Evolutionary conservation across 768 basidiomycete genomes (phyloP), one percentile per base, ranked within the genome.

Genomic region (Pleurotus ostreatus): DNA sequence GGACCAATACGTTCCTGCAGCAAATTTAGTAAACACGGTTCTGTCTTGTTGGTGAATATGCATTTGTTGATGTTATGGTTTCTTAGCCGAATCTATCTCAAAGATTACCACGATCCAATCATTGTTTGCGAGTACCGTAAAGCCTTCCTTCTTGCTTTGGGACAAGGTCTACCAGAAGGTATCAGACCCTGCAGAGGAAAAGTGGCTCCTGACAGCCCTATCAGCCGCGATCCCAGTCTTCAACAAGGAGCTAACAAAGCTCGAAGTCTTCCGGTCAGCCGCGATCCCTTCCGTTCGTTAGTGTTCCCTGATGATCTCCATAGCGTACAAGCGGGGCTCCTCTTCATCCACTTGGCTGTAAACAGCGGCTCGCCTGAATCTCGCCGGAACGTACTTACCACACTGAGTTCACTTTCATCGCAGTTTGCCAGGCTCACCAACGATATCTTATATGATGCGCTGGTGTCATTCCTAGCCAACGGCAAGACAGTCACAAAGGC

Each of bases 161-260:
- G 94, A 96, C 53, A 94, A 90, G 66, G 84, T 92, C 0, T 94
- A 92, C 63, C 82, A 86, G 57, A 93, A 91, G 66, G 60, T 88
- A 13, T 71, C 74, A 5, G 78, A 82, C 5, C 62, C 75, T 0
- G 78, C 78, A 2, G 92, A 92, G 13, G 85, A 92, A 55, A 63
- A 61, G 11, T 97, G 94, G 95, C 70, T 97, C 1, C 70, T 92
- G 12, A 79, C 86, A 30, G 87, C 89, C 0, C 66, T 78, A 7
- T 76, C 86, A 54, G 80, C 77, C 3, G 70, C 78, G 2, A 55
- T 85, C 6, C 61, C 68, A 4, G 78, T 68, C 65, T 81, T 82
- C 62, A 73, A 73, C 43, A 57, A 62, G 1, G 83, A 88, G 5
- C 65, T 90, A 1, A 37, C 56, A 20, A 84, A 82, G 60, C 81